A percentile compares a stretch with the other conserved stretches of the same genome.
Conservation (phyloP, 2,329 filamentous ascomycete genomes). For the Epichloe uncinata region DNA sequence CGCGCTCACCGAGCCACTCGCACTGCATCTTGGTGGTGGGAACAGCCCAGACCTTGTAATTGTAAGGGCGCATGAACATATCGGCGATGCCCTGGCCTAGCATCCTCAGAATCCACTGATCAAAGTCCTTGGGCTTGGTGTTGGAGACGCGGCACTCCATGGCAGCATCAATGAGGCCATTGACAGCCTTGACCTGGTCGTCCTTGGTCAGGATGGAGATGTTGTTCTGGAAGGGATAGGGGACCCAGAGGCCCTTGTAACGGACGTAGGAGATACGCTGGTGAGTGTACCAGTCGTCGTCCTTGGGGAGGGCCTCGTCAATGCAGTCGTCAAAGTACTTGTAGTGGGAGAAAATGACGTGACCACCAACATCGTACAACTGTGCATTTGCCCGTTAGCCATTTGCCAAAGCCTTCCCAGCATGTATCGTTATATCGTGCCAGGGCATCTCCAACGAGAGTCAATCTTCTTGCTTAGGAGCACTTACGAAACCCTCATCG, state of each 20-base stretch:
- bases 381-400: constrained; percentile 23
- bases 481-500: constrained; percentile 89
- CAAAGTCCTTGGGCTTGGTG: constrained; percentile 91
- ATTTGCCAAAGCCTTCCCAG: not conserved
- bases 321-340: constrained; percentile 99
- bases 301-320: constrained; percentile 86
- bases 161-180: constrained; percentile 91
- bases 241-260: constrained; percentile 92
- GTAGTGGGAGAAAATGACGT: constrained; percentile 99
- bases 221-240: constrained; percentile 99
- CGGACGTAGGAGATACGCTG: constrained; percentile 98
- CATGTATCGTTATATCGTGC: not conserved
- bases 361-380: constrained; percentile 97
- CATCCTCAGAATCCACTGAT: constrained; percentile 94
- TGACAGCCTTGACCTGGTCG: constrained; percentile 87
- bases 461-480: not conserved
- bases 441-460: not conserved
- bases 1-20: constrained; percentile 95
- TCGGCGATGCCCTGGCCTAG: constrained; percentile 83
- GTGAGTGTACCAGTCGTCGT: constrained; percentile 94
- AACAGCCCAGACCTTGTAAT: constrained; percentile 99
- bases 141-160: constrained; percentile 74
- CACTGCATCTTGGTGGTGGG: constrained; percentile 99
- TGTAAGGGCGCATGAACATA: constrained; percentile 98
- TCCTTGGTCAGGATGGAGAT: constrained; percentile 96